These are phyloP conservation scores for Adansonia madagascariensis DNA, from an alignment of 441 rosid species.

Conservation along the genomic window DNA sequence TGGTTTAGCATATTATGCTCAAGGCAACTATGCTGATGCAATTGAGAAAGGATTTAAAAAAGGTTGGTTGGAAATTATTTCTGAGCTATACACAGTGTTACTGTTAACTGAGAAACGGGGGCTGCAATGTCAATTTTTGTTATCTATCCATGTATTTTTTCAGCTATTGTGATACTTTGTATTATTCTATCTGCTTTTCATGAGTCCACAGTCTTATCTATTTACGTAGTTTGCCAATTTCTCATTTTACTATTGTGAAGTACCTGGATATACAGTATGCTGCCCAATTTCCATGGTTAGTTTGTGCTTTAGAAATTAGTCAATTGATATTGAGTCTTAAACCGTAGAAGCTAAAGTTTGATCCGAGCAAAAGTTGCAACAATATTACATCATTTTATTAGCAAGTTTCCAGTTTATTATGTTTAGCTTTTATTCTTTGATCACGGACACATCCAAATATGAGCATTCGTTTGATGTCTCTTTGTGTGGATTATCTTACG, in stretches of 20 bases:
- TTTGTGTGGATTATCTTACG: neutral
- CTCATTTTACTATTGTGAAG: neutral
- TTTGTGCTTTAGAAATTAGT: neutral
- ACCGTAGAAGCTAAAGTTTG: neutral
- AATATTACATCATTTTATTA: neutral
- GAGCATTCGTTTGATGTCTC: neutral
- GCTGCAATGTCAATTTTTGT: neutral
- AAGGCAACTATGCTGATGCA: constrained; percentile 72
- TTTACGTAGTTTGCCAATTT: neutral
- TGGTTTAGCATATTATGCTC: constrained; percentile 80
- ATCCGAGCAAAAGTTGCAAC: neutral
- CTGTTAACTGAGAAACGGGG: neutral
- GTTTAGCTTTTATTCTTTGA: neutral
- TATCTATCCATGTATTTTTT: neutral
- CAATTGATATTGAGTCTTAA: neutral
- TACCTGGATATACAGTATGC: neutral
- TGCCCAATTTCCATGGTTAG: neutral
- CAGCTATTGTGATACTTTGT: neutral
- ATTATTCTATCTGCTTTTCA: neutral
- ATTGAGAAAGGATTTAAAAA: constrained; percentile 78
- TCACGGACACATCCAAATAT: neutral
- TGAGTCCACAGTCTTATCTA: neutral
- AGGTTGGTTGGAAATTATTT: constrained; percentile 50
- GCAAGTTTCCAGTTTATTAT: neutral
- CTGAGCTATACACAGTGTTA: neutral